Evolutionary conservation across 176 grass and related monocot genomes (phyloP).

Genomic region (Puccinellia tenuiflora): DNA sequence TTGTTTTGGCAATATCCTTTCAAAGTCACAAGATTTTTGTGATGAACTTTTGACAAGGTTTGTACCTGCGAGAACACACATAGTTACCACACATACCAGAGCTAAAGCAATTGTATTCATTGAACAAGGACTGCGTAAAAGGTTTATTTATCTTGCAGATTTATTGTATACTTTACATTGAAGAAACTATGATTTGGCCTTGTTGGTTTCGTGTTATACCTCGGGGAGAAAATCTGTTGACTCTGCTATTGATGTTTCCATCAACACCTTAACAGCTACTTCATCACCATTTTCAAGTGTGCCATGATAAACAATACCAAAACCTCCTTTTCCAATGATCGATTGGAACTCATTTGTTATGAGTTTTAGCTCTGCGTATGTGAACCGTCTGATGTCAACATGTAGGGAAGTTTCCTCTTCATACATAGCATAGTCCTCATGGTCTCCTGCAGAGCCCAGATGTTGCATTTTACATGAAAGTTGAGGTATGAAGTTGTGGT

Average conservation of each 20-base stretch:
- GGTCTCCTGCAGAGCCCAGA: background rate
- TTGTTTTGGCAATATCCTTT: constrained; percentile 41
- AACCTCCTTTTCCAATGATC: constrained; percentile 38
- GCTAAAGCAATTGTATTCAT: background rate
- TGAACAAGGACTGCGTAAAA: background rate
- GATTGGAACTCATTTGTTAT: constrained; percentile 24
- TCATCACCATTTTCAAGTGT: constrained; percentile 29
- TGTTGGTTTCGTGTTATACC: constrained; percentile 8
- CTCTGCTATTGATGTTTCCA: constrained; percentile 10
- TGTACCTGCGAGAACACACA: constrained; percentile 3
- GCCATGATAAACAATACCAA: constrained; percentile 46
- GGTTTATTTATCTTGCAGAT: background rate
- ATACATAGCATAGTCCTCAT: constrained; percentile 11
- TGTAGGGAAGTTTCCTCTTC: constrained; percentile 28
- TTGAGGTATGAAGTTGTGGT: background rate
- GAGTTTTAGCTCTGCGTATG: constrained; percentile 25
- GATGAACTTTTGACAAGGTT: constrained; percentile 33
- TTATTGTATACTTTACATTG: background rate
- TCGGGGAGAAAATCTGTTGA: constrained; percentile 36
- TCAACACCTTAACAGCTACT: constrained; percentile 38
- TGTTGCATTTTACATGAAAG: background rate
- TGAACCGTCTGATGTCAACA: constrained; percentile 28
- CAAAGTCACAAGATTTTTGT: constrained; percentile 39
- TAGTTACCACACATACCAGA: background rate
- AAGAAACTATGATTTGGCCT: background rate